Conservation (phyloP, 2,329 filamentous ascomycete species). For the Fusarium sp. region DNA sequence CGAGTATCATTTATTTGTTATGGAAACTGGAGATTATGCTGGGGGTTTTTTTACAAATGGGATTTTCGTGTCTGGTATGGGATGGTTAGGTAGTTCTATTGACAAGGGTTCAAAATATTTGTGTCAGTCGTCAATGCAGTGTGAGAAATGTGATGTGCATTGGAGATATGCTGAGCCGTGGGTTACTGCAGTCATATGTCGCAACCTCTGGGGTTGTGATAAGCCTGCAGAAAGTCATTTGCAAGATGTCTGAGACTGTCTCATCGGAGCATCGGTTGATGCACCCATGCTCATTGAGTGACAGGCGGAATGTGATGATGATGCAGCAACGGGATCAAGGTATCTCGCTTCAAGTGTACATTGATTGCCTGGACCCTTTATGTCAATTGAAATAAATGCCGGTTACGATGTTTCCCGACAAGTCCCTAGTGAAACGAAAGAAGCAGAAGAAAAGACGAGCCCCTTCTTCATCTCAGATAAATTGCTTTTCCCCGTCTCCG, state of each 20-base stretch:
- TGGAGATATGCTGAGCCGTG: neutral
- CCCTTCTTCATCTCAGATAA: conserved; percentile 24
- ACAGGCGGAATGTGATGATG: neutral
- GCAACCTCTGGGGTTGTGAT: neutral
- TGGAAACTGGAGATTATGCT: neutral
- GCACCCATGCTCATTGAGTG: neutral
- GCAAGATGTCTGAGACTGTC: neutral
- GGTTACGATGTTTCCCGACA: neutral
- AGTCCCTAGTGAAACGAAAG: neutral
- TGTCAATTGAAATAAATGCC: neutral
- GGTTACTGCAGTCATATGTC: neutral
- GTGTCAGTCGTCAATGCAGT: neutral
- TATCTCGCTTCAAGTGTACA: neutral
- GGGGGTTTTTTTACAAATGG: neutral
- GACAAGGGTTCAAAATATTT: conserved; percentile 4
- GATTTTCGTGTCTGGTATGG: conserved; percentile 1
- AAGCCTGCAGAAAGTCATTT: neutral
- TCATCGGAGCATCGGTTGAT: neutral
- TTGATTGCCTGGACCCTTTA: neutral
- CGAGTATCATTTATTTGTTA: neutral
- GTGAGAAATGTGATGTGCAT: neutral
- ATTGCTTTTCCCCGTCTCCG: conserved; percentile 24
- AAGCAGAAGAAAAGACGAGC: neutral
- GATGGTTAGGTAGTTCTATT: conserved; percentile 7
- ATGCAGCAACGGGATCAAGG: neutral